Base-by-base conservation (phyloP, 2,329 filamentous ascomycete genomes). In the Coniosporium tulheliwenetii region DNA sequence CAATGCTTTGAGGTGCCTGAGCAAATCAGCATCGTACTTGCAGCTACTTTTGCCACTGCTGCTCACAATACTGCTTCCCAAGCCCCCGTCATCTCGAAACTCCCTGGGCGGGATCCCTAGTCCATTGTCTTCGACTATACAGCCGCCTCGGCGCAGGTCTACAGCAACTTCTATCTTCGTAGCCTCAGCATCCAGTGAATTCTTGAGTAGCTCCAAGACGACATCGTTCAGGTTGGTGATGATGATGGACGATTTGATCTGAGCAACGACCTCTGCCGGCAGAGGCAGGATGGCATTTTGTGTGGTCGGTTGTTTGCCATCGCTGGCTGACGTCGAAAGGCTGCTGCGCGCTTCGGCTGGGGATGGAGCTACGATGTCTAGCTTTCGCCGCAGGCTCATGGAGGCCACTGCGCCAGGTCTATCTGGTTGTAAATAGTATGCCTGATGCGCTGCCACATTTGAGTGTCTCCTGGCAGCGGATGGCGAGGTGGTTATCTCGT, bases 91-190 rank as follows among this genome's bases (percentile, higher is more conserved):
- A 2, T 73, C 64, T n/a, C 54, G 53, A 50, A 96, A 95, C 48
- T 95, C 87, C 1, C 58, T 52, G 1, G 81, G 74, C 1, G 66
- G 56, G 37, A 98, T 93, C 0, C 91, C 91, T 12, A 65, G 42
- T 1, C 91, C 91, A 60, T 96, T 73, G 55, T 98, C 91, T 52
- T 93, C 82, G 5, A 95, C 72, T 0, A 70, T 68, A 58, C 87
- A 94, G 48, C 73, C 76, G 5, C 86, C 89, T 16, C 79, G 77
- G 40, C 62, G 58, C 54, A 85, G 85, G 60, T 95, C 82, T 15
- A 94, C 65, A 1, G 69, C 71, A 41, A 93, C 66, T 40, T 73
- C 73, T 45, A 95, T 62, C 41, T 70, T 81, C 30, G 67, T 70
- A 12, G 87, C 79, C 37, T 65, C 64, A 3, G 86, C 85, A 64